A percentile compares a stretch with the other conserved stretches of the same genome.
These are phyloP conservation scores for Fusarium acutatum DNA, from an alignment of 2,329 filamentous ascomycete species.

Conservation along the genomic window DNA sequence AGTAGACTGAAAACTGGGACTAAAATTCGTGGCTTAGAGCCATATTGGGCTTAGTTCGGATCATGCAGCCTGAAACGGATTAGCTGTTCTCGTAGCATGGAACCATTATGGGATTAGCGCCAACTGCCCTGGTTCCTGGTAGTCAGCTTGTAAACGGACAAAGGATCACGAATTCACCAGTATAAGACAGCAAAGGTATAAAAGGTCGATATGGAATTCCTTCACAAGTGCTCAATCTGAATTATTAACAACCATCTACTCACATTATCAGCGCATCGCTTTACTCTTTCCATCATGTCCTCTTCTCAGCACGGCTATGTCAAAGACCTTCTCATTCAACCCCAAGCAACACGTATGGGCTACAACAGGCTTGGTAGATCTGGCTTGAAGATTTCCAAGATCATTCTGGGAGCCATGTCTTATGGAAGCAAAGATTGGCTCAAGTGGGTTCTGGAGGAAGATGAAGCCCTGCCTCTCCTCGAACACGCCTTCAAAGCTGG, in stretches of 20 bases:
- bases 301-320: neutral
- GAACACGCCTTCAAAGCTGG: neutral
- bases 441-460: neutral
- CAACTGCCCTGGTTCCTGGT: no score
- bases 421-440: neutral
- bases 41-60: neutral
- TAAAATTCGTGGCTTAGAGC: neutral
- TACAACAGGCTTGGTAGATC: neutral
- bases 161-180: no score
- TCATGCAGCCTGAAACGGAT: neutral
- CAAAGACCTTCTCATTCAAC: neutral
- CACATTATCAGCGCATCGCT: neutral
- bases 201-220: fast-evolving
- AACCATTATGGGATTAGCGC: neutral
- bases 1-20: neutral
- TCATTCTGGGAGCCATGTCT: neutral
- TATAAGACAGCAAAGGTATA: no score
- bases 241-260: fast-evolving
- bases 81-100: neutral
- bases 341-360: neutral
- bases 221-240: fast-evolving
- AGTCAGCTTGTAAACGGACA: neutral
- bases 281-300: neutral
- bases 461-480: neutral
- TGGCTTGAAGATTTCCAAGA: neutral